A percentile compares a stretch with the other conserved stretches of the same genome.
phyloP scores from a whole-genome alignment of 768 basidiomycete genomes.

The Rhodotorula paludigena region DNA sequence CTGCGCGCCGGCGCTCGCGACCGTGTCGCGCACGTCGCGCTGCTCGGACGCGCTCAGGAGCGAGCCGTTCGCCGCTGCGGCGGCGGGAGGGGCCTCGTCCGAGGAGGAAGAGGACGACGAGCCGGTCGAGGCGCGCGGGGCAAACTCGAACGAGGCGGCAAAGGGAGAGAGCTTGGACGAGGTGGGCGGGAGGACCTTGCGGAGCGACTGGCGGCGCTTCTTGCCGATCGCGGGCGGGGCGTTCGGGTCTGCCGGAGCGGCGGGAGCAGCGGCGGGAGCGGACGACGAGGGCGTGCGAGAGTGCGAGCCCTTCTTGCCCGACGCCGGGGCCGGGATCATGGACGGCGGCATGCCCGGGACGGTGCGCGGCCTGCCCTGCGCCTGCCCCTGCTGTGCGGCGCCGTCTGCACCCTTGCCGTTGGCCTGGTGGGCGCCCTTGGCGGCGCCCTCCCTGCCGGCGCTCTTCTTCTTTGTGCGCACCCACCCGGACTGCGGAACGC shows the following conservation, averaged over 20 bases:
- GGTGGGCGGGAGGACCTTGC: conserved; percentile 41
- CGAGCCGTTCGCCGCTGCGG: background rate
- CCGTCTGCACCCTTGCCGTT: background rate
- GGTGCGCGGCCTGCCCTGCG: conserved; percentile 38
- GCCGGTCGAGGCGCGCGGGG: conserved; percentile 9
- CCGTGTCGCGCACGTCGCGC: background rate
- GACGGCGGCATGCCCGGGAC: conserved; percentile 39
- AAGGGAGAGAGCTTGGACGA: conserved; percentile 15
- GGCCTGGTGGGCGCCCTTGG: background rate
- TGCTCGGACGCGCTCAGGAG: background rate
- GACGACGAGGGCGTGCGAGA: background rate
- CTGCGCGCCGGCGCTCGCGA: conserved; percentile 10
- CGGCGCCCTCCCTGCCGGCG: background rate
- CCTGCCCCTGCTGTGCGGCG: background rate
- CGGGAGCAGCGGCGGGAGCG: background rate
- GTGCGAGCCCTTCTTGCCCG: conserved; percentile 43
- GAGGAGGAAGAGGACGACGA: background rate
- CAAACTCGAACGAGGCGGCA: conserved; percentile 31
- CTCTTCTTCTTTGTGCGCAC: background rate
- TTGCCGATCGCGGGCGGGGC: conserved; percentile 25
- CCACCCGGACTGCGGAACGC: too few relatives aligned
- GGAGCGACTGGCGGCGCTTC: conserved; percentile 37
- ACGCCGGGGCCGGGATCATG: conserved; percentile 43
- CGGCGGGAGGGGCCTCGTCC: background rate
- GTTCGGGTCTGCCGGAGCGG: background rate